Base-by-base conservation (phyloP, 2,329 filamentous ascomycete genomes). In the Microthyrium microscopicum region DNA sequence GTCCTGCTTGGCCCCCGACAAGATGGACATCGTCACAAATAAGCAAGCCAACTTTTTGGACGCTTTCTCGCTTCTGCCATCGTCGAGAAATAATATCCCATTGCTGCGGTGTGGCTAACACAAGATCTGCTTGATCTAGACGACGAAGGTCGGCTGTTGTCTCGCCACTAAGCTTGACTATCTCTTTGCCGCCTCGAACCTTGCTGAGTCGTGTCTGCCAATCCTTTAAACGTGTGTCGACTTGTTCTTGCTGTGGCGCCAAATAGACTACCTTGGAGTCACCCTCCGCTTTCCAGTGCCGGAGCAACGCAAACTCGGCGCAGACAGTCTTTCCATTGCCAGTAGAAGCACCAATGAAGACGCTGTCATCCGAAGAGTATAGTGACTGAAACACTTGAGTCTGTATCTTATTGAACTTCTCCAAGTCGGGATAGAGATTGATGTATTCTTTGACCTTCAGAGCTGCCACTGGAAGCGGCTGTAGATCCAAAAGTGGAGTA, bases 251-350 rank as follows among this genome's bases (percentile, higher is more conserved):
- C 61, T 87, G 91, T 0, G 89, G 91, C 17, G 87, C 84, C 46
- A 98, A 71, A 48, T 98, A 98, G 16, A 98, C 81, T 16, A 85
- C 84, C 16, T 28, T 31, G 15, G 27, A 34, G 11, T 82, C 81
- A 35, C 70, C 63, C 20, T 76, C 68, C 26, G 61, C 58, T 44
- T 75, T 73, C 85, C 89, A 98, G 53, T 93, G 82, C 35, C 78
- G 77, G 18, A 98, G 62, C 31, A 98, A 63, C 5, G 89, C 79
- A 56, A 98, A 89, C 53, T 98, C 89, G 2, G 89, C 89, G 50
- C 89, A 95, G 2, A 94, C 75, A 2, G 89, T 95, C 66, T 98
- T 98, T 38, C 89, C 89, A 50, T 83, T 93, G 27, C 89, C 87
- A 6, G 85, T 85, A 1, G 89, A 78, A n/a, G 87, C 78, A 29